Conservation (phyloP, 441 rosid species). For the Gossypium trilobum region DNA sequence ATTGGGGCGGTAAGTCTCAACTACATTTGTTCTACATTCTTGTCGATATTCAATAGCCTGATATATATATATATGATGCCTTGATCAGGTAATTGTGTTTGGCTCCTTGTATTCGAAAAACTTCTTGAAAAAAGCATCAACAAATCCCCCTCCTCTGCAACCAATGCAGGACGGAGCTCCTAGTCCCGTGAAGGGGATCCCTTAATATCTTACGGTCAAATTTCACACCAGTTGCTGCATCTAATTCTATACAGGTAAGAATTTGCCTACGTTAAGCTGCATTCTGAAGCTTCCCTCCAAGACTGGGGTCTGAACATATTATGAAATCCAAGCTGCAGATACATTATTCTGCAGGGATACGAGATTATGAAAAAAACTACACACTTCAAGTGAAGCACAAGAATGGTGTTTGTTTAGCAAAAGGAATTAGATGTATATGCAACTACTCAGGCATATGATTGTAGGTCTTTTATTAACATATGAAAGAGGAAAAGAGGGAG, state of each 20-base stretch:
- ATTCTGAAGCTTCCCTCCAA: neutral
- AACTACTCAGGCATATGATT: slow-evolving; percentile 7
- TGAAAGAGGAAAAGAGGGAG: neutral
- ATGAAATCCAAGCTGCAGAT: slow-evolving; percentile 4
- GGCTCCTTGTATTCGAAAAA: slow-evolving; percentile 60
- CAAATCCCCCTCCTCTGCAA: slow-evolving; percentile 31
- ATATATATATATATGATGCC: slow-evolving; percentile 11
- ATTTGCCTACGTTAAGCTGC: slow-evolving; percentile 2
- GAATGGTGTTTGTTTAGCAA: neutral
- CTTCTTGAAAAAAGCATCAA: slow-evolving; percentile 33
- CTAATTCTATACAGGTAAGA: slow-evolving; percentile 14
- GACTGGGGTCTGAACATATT: neutral
- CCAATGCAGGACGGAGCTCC: slow-evolving; percentile 34
- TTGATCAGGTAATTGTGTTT: slow-evolving; percentile 54
- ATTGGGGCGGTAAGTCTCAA: slow-evolving; percentile 63
- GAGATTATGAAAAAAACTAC: slow-evolving; percentile 14
- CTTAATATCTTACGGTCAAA: slow-evolving; percentile 17
- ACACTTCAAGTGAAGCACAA: neutral
- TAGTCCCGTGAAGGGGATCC: slow-evolving; percentile 29
- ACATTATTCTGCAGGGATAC: slow-evolving; percentile 18
- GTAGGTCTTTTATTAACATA: neutral
- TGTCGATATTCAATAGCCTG: slow-evolving; percentile 6
- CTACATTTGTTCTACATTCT: slow-evolving; percentile 6
- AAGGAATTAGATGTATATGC: slow-evolving; percentile 9
- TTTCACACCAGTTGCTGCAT: slow-evolving; percentile 15